Conservation (phyloP, 768 basidiomycete species). For the Tricholoma bakamatsutake region DNA sequence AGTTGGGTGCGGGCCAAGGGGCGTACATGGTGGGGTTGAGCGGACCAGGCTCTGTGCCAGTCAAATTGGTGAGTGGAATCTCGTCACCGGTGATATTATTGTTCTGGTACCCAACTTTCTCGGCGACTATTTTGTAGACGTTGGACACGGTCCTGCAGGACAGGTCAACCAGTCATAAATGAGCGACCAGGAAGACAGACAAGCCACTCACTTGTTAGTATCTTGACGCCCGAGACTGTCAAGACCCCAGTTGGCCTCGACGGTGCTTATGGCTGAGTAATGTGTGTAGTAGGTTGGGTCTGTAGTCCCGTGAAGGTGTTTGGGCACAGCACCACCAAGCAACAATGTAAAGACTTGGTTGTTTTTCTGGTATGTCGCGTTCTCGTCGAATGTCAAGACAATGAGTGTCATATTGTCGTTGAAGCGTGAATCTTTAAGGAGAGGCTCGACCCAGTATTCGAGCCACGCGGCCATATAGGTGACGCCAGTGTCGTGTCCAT, state of each 20-base stretch:
- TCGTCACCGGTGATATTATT: neutral
- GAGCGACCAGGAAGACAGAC: neutral
- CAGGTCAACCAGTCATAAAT: neutral
- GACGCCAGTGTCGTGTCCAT: conserved; percentile 55
- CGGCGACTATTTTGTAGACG: neutral
- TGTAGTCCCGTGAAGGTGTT: conserved; percentile 31
- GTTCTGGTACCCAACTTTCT: neutral
- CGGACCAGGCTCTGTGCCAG: neutral
- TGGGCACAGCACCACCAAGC: conserved; percentile 38
- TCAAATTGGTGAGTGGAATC: neutral
- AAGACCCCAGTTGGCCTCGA: conserved; percentile 58
- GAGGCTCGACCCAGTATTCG: conserved; percentile 42
- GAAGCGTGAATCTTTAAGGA: conserved; percentile 45
- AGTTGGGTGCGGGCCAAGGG: neutral
- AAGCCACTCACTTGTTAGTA: neutral
- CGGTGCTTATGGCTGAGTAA: conserved; percentile 50
- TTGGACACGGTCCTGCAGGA: neutral
- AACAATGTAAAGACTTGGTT: conserved; percentile 36
- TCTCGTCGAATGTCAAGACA: conserved; percentile 61
- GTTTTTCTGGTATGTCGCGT: no score
- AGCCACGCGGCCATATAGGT: conserved; percentile 43
- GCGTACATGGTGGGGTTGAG: neutral
- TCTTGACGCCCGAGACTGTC: conserved; percentile 47
- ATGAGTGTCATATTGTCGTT: conserved; percentile 52
- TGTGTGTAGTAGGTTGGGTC: conserved; percentile 57